Evolutionary conservation across 805 yeast species (phyloP).

Genomic region (Grigorovia jiainica): DNA sequence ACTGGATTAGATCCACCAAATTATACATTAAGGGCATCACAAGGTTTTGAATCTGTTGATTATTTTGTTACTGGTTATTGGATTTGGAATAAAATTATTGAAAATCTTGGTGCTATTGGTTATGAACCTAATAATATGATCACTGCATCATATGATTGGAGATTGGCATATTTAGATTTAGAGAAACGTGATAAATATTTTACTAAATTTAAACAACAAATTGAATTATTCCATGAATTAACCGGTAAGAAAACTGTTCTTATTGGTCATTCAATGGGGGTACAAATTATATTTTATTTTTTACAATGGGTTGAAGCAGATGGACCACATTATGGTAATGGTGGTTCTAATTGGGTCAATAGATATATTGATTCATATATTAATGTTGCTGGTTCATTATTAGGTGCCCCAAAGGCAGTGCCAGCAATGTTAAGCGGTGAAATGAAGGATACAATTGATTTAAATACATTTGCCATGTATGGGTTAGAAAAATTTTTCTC

Average conservation of each 20-base stretch:
- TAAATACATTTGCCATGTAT: conserved; percentile 85
- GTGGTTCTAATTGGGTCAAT: conserved; percentile 86
- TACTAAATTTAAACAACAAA: conserved; percentile 58
- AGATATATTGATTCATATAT: conserved; percentile 71
- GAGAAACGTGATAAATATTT: conserved; percentile 85
- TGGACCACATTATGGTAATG: conserved; percentile 76
- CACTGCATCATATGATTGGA: conserved; percentile 94
- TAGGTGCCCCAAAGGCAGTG: conserved; percentile 92
- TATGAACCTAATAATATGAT: conserved; percentile 87
- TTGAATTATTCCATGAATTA: conserved; percentile 48
- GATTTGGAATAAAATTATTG: conserved; percentile 97
- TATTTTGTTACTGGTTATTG: conserved; percentile 95
- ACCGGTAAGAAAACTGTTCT: conserved; percentile 64
- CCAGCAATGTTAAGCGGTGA: conserved; percentile 94
- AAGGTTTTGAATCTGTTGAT: conserved; percentile 94
- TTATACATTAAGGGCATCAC: conserved; percentile 77
- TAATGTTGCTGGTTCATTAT: conserved; percentile 79
- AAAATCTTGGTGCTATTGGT: conserved; percentile 87
- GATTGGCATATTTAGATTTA: conserved; percentile 79
- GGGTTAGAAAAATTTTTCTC: conserved; percentile 93
- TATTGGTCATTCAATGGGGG: conserved; percentile 93
- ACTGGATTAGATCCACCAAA: conserved; percentile 92
- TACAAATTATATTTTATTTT: conserved; percentile 80
- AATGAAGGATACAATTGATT: conserved; percentile 94
- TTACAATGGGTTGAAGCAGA: conserved; percentile 94